phyloP scores from a whole-genome alignment of 306 rosid genomes.

The Acmispon strigosus region DNA sequence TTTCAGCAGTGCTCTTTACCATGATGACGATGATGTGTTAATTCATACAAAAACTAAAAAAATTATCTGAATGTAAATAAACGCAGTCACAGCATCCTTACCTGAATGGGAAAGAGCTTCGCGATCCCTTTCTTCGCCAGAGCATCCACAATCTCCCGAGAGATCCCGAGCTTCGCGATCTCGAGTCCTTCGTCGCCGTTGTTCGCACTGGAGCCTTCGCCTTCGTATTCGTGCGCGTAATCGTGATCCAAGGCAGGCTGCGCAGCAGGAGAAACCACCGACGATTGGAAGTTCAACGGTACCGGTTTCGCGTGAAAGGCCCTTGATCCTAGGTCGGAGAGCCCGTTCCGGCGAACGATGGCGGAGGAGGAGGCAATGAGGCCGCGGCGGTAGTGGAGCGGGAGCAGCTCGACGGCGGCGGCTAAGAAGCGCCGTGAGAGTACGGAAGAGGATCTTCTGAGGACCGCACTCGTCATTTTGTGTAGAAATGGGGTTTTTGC shows the following conservation, averaged over 20 bases:
- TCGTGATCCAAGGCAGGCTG: slow-evolving; percentile 7
- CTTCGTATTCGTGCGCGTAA: background rate
- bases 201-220: background rate
- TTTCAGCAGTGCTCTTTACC: too few relatives aligned
- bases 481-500: background rate
- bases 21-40: too few relatives aligned
- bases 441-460: slow-evolving; percentile 13
- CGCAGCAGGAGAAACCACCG: background rate
- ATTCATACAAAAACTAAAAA: too few relatives aligned
- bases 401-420: background rate
- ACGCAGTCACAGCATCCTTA: too few relatives aligned
- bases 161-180: slow-evolving; percentile 53
- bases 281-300: slow-evolving; percentile 10
- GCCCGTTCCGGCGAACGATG: background rate
- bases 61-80: too few relatives aligned
- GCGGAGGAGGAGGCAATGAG: background rate
- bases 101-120: slow-evolving; percentile 82
- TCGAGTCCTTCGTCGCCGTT: slow-evolving; percentile 48
- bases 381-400: background rate
- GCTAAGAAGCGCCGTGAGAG: slow-evolving; percentile 17
- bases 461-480: background rate
- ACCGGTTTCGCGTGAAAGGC: slow-evolving; percentile 4
- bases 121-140: slow-evolving; percentile 55
- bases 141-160: slow-evolving; percentile 55
- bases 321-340: background rate